Base-by-base conservation (phyloP, 2,329 filamentous ascomycete species). In the Penicillium sp. region DNA sequence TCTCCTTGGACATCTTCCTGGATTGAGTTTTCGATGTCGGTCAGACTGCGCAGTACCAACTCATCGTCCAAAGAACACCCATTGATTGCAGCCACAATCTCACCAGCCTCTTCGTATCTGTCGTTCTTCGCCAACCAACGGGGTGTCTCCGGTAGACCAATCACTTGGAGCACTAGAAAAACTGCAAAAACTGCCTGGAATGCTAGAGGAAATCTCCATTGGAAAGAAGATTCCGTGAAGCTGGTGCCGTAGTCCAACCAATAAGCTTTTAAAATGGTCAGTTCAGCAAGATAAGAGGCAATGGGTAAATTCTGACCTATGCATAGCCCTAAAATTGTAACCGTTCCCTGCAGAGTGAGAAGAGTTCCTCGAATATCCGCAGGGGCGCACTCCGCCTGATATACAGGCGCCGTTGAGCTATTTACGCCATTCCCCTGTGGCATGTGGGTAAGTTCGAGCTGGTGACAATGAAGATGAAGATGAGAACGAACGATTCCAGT, bases 241-340 rank as follows among this genome's bases (percentile, higher is more conserved):
- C 68, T 73, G 46, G 74, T 73, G 8, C 70, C 74, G 30, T 75
- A 69, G 44, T 75, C 75, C 27, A 76, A 67, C 69, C 72, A 72
- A 42, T 70, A 68, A 4, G 65, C 69, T 9, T 70, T 66, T 7
- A n/a, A 18, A 23, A 21, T 20, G n/a, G 9, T 24, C n/a, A 12
- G 20, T 42, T 17, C 15, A 12, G 48, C 59, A 60, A 63, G 65
- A 33, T 63, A 62, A 0, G 56, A 52, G 9, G 65, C 56, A 2
- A 57, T 49, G 3, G 4, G 29, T 5, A 13, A 23, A 42, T 13
- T 9, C 12, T 7, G 20, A 45, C 42, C 42, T 7, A 45, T 45
- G 29, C 42, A 45, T 1, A 66, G 51, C 0, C 65, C 65, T 0
- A 59, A 41, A 17, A 67, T 68, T 1, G 61, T 67, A 3, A 66